phyloP scores from a whole-genome alignment of 306 rosid species.

The Chamaecrista fasciculata region DNA sequence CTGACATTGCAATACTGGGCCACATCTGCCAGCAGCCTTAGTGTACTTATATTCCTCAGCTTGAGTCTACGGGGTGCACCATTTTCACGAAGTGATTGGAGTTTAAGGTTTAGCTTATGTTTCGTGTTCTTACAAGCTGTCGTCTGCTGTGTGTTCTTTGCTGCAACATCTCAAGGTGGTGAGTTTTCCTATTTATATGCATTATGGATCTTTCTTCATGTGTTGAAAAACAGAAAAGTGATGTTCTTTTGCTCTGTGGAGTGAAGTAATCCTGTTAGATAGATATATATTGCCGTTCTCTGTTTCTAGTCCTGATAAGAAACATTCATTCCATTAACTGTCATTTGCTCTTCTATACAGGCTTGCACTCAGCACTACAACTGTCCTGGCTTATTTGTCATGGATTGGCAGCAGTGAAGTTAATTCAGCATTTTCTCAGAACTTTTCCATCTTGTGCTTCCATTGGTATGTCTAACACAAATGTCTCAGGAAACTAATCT shows the following conservation, averaged over 20 bases:
- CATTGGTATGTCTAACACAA: slow-evolving; percentile 53
- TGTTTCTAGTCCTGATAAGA: slow-evolving; percentile 1
- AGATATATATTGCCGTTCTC: slow-evolving; percentile 1
- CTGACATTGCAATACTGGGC: slow-evolving; percentile 88
- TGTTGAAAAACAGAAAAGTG: neutral
- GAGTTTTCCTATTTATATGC: slow-evolving; percentile 27
- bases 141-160: slow-evolving; percentile 47
- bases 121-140: slow-evolving; percentile 43
- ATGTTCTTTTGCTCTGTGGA: neutral
- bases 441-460: slow-evolving; percentile 93
- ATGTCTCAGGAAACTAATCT: neutral
- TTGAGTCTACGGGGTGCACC: slow-evolving; percentile 29
- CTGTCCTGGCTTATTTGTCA: slow-evolving; percentile 76
- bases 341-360: slow-evolving; percentile 38
- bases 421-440: slow-evolving; percentile 65
- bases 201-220: neutral
- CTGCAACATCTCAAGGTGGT: slow-evolving; percentile 52
- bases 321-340: neutral
- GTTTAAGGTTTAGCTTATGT: slow-evolving; percentile 44
- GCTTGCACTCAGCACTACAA: slow-evolving; percentile 47
- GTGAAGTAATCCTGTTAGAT: neutral
- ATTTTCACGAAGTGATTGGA: slow-evolving; percentile 34
- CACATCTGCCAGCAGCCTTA: slow-evolving; percentile 64
- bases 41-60: slow-evolving; percentile 60
- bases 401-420: slow-evolving; percentile 74